phyloP scores from a whole-genome alignment of 2,329 filamentous ascomycete species.

The Diaporthe nobilis region DNA sequence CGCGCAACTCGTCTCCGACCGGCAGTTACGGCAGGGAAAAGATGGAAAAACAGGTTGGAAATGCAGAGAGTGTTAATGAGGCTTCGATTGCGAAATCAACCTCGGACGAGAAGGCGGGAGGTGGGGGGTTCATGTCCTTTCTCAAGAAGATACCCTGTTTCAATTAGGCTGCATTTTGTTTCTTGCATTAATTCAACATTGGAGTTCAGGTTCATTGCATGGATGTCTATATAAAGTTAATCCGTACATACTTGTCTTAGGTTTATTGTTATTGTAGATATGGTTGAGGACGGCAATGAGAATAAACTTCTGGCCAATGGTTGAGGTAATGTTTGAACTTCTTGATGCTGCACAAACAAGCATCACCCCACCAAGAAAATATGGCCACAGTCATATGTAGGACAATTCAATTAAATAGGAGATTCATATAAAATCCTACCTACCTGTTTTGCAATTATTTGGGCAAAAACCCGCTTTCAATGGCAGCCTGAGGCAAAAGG shows the following conservation, averaged over 20 bases:
- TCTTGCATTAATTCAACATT: background rate
- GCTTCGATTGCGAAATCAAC: too few relatives aligned
- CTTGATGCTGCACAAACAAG: background rate
- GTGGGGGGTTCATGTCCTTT: background rate
- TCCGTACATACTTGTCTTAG: background rate
- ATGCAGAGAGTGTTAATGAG: background rate
- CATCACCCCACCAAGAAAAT: background rate
- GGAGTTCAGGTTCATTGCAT: background rate
- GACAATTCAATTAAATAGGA: background rate
- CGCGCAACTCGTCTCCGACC: background rate
- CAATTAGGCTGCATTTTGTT: background rate
- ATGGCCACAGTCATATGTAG: background rate
- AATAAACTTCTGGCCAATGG: background rate
- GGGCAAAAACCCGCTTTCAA: too few relatives aligned
- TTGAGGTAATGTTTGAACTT: background rate
- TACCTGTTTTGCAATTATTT: background rate
- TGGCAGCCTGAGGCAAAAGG: background rate
- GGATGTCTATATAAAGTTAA: background rate
- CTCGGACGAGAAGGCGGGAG: background rate
- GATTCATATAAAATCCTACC: background rate
- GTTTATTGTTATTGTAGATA: background rate
- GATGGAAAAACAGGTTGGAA: too few relatives aligned
- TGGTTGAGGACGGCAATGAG: background rate
- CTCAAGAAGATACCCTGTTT: slow-evolving; percentile 12
- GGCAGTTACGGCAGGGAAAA: background rate